Base-by-base conservation (phyloP, 768 basidiomycete species). In the Boletus sp. region DNA sequence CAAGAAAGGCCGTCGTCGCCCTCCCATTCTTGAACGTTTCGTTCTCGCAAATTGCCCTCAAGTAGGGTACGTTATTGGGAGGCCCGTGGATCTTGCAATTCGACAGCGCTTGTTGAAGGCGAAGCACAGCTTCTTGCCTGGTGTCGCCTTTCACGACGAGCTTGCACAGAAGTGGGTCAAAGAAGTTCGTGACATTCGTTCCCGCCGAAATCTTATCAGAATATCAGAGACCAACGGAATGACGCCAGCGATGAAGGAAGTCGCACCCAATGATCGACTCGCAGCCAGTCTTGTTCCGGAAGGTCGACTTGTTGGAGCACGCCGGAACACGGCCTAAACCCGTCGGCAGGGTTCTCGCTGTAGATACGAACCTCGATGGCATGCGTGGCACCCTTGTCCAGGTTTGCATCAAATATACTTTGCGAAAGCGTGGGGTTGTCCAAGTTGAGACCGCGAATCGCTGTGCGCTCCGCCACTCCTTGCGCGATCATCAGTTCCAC, bases 401-500 rank as follows among this genome's bases (percentile, higher is more conserved):
- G 43, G 47, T 61, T 64, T 13, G 46, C 47, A 50, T 72, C 69
- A 51, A 76, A 82, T 5, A 61, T 65, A 4, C 32, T 50, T 54
- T 81, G 82, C 30, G 72, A 67, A 61, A 81, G 56, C 65, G 50
- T 70, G 60, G 21, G 51, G 30, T 5, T 60, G 51, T 56, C 33
- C 34, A 63, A 59, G 13, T 60, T 9, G 7, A 67, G 49, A 17
- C 62, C 64, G 9, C 47, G 39, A 30, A 8, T 6, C 23, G 45
- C 7, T 57, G 61, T 40, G 5, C 64, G 62, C 60, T 81, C 74
- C 0, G 70, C 70, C 8, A 80, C 60, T 0, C 77, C 83, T 69
- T 85, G 84, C 6, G 75, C 71, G 21, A 87, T 77, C 85, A 87
- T 87, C 42, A 88, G 68, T 50, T 79, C 75, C 14, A 88, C 80